Conservation (phyloP, 192 early-diverging fungal species). For the Gigaspora rosea region DNA sequence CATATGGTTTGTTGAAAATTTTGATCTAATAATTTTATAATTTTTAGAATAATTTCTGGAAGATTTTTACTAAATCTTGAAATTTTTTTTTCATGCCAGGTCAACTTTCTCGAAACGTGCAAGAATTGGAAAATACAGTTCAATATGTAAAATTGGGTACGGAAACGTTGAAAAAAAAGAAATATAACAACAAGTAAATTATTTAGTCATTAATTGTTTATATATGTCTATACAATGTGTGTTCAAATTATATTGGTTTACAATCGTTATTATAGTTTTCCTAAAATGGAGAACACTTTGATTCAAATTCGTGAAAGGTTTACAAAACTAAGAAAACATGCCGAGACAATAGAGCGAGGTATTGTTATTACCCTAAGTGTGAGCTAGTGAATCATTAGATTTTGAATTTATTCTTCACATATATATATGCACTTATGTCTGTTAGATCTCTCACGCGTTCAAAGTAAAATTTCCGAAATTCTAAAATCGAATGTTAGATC, state of each 20-base stretch:
- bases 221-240: neutral
- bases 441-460: conserved; percentile 5
- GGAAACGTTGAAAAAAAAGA: conserved; percentile 24
- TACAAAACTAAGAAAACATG: neutral
- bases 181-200: conserved; percentile 13
- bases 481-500: conserved; percentile 30
- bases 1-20: conserved; percentile 5
- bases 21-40: neutral
- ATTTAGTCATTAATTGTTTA: conserved; percentile 2
- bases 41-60: neutral
- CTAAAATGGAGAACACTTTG: neutral
- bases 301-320: neutral
- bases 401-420: too few species aligned
- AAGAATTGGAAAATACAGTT: neutral
- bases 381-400: too few species aligned
- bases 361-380: neutral
- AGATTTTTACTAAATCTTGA: neutral
- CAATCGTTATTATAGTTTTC: neutral
- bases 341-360: conserved; percentile 27
- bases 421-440: neutral
- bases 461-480: conserved; percentile 20
- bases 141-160: conserved; percentile 4
- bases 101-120: neutral
- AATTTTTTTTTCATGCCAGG: conserved; percentile 1
- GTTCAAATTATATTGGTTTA: neutral